Evolutionary conservation across 2,329 filamentous ascomycete genomes (phyloP).

Genomic region (Trichothecium sympodiale): DNA sequence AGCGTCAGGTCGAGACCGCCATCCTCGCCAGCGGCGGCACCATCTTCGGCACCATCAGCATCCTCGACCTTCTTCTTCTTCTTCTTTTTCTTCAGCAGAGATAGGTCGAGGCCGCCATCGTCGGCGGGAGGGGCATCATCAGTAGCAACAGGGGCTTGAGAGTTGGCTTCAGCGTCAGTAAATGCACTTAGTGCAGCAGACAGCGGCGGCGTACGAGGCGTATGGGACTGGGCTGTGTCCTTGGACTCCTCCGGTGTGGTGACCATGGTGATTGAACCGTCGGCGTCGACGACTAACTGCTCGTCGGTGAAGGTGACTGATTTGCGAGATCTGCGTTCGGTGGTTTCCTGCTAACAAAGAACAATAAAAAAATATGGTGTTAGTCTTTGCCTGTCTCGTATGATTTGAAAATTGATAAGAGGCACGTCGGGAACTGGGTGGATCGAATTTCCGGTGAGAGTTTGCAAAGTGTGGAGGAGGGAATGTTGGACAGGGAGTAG

Average conservation of each 20-base stretch:
- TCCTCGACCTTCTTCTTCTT: conserved; percentile 37
- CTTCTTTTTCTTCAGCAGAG: conserved; percentile 83
- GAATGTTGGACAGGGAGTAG: neutral
- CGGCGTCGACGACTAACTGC: conserved; percentile 75
- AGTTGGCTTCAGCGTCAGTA: conserved; percentile 35
- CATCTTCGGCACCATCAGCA: conserved; percentile 27
- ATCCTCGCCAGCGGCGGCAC: conserved; percentile 34
- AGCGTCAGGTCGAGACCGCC: conserved; percentile 45
- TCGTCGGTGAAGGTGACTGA: conserved; percentile 90
- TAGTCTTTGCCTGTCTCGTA: conserved; percentile 7
- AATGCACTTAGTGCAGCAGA: conserved; percentile 43
- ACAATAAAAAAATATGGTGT: conserved; percentile 7
- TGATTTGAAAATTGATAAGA: conserved; percentile 2
- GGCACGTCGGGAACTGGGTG: conserved; percentile 1
- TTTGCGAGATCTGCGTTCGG: conserved; percentile 69
- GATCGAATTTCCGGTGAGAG: neutral
- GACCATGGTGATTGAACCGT: conserved; percentile 73
- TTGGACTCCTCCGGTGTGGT: conserved; percentile 65
- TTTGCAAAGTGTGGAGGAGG: conserved; percentile 6
- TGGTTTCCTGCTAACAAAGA: conserved; percentile 10
- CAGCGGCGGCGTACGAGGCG: conserved; percentile 52
- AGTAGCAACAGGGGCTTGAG: conserved; percentile 27
- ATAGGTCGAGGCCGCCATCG: conserved; percentile 43
- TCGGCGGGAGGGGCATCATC: conserved; percentile 31
- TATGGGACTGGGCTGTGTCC: conserved; percentile 72